Percentiles rank a stretch among this genome's conserved stretches.
Evolutionary conservation across 2,329 filamentous ascomycete species (phyloP).

Genomic region (Chrysoporthe deuterocubensis): DNA sequence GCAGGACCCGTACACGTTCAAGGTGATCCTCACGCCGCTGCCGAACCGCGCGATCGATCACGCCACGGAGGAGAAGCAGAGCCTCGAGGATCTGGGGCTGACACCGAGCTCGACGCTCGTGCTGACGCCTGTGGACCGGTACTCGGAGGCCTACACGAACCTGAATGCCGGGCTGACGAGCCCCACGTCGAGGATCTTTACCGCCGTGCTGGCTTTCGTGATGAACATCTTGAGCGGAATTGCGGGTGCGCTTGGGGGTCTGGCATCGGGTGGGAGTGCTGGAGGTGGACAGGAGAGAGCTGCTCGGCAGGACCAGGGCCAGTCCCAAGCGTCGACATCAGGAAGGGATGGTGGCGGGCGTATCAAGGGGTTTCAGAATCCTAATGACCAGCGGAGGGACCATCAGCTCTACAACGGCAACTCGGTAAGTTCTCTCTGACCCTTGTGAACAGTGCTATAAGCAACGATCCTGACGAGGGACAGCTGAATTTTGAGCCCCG

Average conservation of each 20-base stretch:
- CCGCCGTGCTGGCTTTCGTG: slow-evolving; percentile 34
- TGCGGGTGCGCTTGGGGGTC: slow-evolving; percentile 26
- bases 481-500: slow-evolving; percentile 72
- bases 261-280: slow-evolving; percentile 11
- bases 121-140: slow-evolving; percentile 69
- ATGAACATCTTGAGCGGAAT: slow-evolving; percentile 21
- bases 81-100: slow-evolving; percentile 71
- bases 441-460: not conserved
- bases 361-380: slow-evolving; percentile 56
- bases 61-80: slow-evolving; percentile 69
- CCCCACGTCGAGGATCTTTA: slow-evolving; percentile 35
- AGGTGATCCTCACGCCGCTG: slow-evolving; percentile 77
- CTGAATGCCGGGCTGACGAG: slow-evolving; percentile 32
- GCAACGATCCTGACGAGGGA: slow-evolving; percentile 34
- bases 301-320: slow-evolving; percentile 12
- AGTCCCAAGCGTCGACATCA: slow-evolving; percentile 31
- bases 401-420: slow-evolving; percentile 91
- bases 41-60: slow-evolving; percentile 76
- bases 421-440: slow-evolving; percentile 61
- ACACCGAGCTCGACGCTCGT: slow-evolving; percentile 82
- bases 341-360: slow-evolving; percentile 30
- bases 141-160: slow-evolving; percentile 46
- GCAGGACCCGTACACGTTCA: slow-evolving; percentile 76
- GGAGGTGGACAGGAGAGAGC: not conserved
- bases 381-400: slow-evolving; percentile 57